phyloP scores from a whole-genome alignment of 2,329 filamentous ascomycete genomes.

The Aspergillus luchuensis region DNA sequence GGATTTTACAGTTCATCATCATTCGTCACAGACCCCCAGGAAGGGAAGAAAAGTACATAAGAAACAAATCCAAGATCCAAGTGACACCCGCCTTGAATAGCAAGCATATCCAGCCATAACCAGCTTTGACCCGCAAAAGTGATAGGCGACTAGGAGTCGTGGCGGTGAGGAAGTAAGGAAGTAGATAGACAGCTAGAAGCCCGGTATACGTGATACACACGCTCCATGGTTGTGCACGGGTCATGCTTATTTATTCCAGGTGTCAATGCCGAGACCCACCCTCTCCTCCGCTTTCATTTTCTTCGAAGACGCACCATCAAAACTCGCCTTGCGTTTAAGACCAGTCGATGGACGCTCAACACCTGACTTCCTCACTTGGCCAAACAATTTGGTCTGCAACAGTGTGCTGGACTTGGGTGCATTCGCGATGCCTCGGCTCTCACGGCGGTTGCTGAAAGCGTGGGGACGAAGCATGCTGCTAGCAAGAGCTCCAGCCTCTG shows the following conservation, averaged over 20 bases:
- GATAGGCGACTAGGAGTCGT: not conserved
- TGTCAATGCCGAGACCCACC: conserved; percentile 61
- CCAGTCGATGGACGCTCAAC: conserved; percentile 35
- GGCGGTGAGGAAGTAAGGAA: not conserved
- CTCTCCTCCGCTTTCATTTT: conserved; percentile 52
- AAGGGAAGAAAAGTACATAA: conserved; percentile 3
- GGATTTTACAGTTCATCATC: conserved; percentile 21
- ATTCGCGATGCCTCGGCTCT: conserved; percentile 36
- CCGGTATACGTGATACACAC: not conserved
- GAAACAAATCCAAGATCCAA: conserved; percentile 4
- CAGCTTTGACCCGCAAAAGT: not conserved
- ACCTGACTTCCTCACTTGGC: conserved; percentile 60
- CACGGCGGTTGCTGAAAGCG: conserved; percentile 45
- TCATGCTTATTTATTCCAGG: conserved; percentile 30
- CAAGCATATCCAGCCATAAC: not conserved
- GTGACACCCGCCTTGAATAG: not conserved
- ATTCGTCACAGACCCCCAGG: conserved; percentile 19
- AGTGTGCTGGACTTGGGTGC: conserved; percentile 49
- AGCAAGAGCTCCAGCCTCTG: conserved; percentile 76
- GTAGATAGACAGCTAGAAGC: not conserved
- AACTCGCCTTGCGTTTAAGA: conserved; percentile 46
- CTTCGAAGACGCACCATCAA: conserved; percentile 48
- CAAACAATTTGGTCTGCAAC: conserved; percentile 66
- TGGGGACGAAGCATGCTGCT: conserved; percentile 70
- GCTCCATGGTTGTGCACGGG: conserved; percentile 28